Evolutionary conservation across 208 protist species (phyloP).

Genomic region (Trypanosoma caninum): DNA sequence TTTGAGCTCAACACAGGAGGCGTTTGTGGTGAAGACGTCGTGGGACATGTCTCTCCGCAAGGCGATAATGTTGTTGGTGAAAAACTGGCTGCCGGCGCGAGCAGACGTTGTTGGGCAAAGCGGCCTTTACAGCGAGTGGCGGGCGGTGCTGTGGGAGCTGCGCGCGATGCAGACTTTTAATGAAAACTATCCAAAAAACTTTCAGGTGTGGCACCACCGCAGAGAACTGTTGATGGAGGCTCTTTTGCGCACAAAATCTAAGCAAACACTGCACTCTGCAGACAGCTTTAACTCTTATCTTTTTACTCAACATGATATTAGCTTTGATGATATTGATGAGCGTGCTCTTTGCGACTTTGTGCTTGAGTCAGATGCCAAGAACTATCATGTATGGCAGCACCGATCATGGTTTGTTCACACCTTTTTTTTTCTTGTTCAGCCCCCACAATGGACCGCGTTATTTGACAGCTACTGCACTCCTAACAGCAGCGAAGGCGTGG

Average conservation of each 20-base stretch:
- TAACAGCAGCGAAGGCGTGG: not conserved
- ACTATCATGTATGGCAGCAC: constrained; percentile 86
- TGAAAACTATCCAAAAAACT: constrained; percentile 65
- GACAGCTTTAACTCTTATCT: constrained; percentile 29
- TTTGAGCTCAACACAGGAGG: constrained; percentile 20
- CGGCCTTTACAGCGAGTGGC: constrained; percentile 32
- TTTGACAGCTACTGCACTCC: constrained; percentile 5
- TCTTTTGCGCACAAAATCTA: constrained; percentile 20
- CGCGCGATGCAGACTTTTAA: constrained; percentile 33
- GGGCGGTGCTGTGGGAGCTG: constrained; percentile 75
- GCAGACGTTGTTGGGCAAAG: not conserved
- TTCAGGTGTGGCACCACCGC: constrained; percentile 85
- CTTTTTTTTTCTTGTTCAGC: constrained; percentile 55
- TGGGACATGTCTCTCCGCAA: no score
- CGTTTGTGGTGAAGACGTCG: constrained; percentile 2
- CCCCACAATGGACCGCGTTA: constrained; percentile 28
- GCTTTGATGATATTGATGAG: constrained; percentile 66
- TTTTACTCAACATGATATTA: constrained; percentile 25
- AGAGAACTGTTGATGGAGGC: constrained; percentile 48
- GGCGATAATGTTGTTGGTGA: not conserved
- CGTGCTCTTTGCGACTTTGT: constrained; percentile 34
- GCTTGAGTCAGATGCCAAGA: constrained; percentile 59
- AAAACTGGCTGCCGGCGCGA: constrained; percentile 17
- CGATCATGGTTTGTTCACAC: constrained; percentile 64
- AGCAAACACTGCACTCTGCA: constrained; percentile 13